Evolutionary conservation across 108 stramenopile species (phyloP).

Genomic region (Cyclotella cryptica): DNA sequence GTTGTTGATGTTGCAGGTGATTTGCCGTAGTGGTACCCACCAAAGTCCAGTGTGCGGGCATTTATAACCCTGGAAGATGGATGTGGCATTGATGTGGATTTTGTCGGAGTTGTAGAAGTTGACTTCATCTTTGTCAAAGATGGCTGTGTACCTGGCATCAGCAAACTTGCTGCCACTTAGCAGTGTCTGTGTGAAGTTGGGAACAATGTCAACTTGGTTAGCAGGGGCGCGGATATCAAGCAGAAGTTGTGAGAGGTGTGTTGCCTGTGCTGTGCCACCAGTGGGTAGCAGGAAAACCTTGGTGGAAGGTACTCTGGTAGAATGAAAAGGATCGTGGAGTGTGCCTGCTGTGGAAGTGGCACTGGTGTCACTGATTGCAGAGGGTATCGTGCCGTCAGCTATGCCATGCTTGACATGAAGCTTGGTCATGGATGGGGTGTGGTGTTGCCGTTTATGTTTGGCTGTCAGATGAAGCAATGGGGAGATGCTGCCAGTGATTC

Average conservation of each 20-base stretch:
- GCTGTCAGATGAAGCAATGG: background rate
- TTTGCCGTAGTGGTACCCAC: background rate
- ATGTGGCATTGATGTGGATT: background rate
- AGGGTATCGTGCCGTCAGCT: background rate
- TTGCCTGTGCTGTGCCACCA: background rate
- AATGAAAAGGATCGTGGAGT: background rate
- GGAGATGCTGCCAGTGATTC: no score
- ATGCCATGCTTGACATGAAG: background rate
- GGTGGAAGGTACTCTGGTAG: background rate
- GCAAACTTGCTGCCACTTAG: background rate
- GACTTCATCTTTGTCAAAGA: slow-evolving; percentile 15
- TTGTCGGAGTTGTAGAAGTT: background rate
- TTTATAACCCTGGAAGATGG: background rate
- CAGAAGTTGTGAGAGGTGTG: background rate
- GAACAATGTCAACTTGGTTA: background rate
- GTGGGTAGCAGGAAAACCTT: background rate
- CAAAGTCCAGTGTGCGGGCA: background rate
- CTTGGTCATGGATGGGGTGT: background rate
- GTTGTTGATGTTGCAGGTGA: background rate
- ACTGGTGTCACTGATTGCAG: slow-evolving; percentile 4
- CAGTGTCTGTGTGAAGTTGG: background rate
- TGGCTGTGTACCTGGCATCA: background rate
- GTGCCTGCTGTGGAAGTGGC: background rate
- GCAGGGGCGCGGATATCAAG: background rate
- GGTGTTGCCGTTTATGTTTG: background rate